Conservation (phyloP, 257 asterid species). For the Ophiorrhiza pumila region DNA sequence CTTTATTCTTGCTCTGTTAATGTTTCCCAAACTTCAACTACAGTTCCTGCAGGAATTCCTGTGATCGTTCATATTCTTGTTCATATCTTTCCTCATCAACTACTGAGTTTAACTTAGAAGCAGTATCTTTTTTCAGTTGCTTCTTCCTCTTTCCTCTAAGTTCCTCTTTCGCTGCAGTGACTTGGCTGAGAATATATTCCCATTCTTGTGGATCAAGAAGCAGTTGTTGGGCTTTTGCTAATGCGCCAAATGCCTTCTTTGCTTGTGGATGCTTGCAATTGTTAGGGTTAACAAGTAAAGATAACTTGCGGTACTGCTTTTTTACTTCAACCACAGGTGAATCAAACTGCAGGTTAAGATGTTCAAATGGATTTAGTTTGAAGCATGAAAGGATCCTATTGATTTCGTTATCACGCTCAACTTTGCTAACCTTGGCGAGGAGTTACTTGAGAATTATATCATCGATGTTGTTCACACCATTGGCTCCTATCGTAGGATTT, state of each 20-base stretch:
- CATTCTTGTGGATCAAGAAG: slow-evolving; percentile 88
- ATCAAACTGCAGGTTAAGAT: slow-evolving; percentile 79
- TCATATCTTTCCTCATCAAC: slow-evolving; percentile 94
- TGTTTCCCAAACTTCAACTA: slow-evolving; percentile 86
- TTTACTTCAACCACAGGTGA: slow-evolving; percentile 74
- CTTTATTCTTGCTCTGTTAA: slow-evolving; percentile 99
- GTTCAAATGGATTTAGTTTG: slow-evolving; percentile 90
- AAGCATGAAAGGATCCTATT: slow-evolving; percentile 95
- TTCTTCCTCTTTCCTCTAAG: slow-evolving; percentile 87
- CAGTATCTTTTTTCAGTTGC: slow-evolving; percentile 84
- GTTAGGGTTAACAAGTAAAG: slow-evolving; percentile 98
- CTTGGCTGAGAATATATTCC: slow-evolving; percentile 86
- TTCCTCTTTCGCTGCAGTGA: slow-evolving; percentile 89
- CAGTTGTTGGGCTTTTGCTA: slow-evolving; percentile 90
- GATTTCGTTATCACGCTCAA: slow-evolving; percentile 97
- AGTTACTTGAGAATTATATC: slow-evolving; percentile 83
- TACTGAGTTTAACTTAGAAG: slow-evolving; percentile 71
- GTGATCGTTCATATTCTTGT: slow-evolving; percentile 78
- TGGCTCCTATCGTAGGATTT: slow-evolving; percentile 52
- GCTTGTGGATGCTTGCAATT: slow-evolving; percentile 98
- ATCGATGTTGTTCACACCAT: slow-evolving; percentile 43
- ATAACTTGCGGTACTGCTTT: slow-evolving; percentile 91
- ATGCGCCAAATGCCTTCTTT: slow-evolving; percentile 95
- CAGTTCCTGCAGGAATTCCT: slow-evolving; percentile 80
- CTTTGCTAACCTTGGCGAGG: slow-evolving; percentile 94